Base-by-base conservation (phyloP, 2,329 filamentous ascomycete species). In the Colletotrichum caudatum region DNA sequence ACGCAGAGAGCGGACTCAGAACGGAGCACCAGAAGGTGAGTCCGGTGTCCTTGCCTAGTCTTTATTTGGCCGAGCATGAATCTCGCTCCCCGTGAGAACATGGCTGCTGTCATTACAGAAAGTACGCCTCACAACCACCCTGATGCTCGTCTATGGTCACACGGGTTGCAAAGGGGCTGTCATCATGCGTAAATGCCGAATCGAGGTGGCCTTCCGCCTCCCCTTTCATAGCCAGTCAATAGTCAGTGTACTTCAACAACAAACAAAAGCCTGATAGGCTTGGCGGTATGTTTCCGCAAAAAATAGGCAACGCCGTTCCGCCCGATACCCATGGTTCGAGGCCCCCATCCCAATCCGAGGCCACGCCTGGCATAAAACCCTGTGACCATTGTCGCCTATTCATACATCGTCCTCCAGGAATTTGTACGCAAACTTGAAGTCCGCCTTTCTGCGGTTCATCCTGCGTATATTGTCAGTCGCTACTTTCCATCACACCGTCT, bases 361-460 rank as follows among this genome's bases (percentile, higher is more conserved):
- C 69, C 64, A 56, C 69, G 65, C 69, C 65, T 69, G 59, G 66
- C 35, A 51, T 72, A 56, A 71, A 69, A 69, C 65, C 65, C 53
- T 60, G 64, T 71, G 39, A 69, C 59, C 59, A 35, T 64, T 62
- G 50, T 33, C 57, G 58, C 56, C 57, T 68, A 67, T 59, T 77
- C 78, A 92, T 78, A 97, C 89, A 82, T 98, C 95, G 80, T 98
- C 95, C 82, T 98, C 95, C 76, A 98, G 88, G 84, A 96, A 98
- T 83, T 97, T 97, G 87, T 98, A 98, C 72, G 94, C 93, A 83
- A 98, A 98, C 84, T 97, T 97, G 87, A 98, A 98, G 81, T 98
- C 95, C 68, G 94, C 95, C 86, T 98, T 98, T 80, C 95, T 88
- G 76, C 95, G 93, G 82, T 98, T 98, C 95, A 98, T 98, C 95